Evolutionary conservation across 139 green algal species (phyloP), one percentile per base, ranked within the genome.

Genomic region (Helicosporidium sp.): DNA sequence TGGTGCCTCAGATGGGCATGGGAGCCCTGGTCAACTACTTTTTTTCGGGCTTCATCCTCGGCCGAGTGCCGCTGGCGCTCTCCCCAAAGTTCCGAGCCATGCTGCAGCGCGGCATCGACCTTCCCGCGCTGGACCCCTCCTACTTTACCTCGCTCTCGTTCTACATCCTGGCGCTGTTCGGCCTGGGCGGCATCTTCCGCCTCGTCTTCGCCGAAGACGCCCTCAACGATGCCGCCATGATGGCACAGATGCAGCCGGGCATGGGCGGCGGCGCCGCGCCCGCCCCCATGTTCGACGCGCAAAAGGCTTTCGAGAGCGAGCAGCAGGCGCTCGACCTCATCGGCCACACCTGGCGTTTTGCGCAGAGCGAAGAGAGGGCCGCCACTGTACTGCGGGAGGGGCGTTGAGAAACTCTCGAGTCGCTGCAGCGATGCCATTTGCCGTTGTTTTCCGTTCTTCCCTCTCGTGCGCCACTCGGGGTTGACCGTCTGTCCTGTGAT

Each of bases 81-180:
- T 81, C 60, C 44, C 84, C 81, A 6, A 73, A 76, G 31, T 94
- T 94, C 61, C 66, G 77, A 48, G 61, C 73, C 42, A 93, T 93
- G 83, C 69, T 64, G 33, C 76, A 94, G 74, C 63, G 78, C 22
- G 84, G 84, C 29, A 81, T 94, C 35, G 84, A 94, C 62, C 61
- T 94, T 23, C 55, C 68, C 6, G 73, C 65, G 24, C 65, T 94
- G 43, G 80, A 94, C 47, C 76, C 87, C 18, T 77, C 69, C 29
- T 94, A 94, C 70, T 84, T 94, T 70, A 89, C 82, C 23, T 73
- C 54, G 28, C 67, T 94, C 16, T 91, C 78, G 18, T 94, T 80
- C 64, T 94, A 91, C 70, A 82, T 94, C 48, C 67, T 93, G 31
- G 65, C 90, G 52, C 68, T 93, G 28, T 93, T 94, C 63, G 80